Percentiles rank a stretch among this genome's conserved stretches.
Conservation (phyloP, 495 filamentous ascomycete species). For the Hypoxylon lienhwacheense region DNA sequence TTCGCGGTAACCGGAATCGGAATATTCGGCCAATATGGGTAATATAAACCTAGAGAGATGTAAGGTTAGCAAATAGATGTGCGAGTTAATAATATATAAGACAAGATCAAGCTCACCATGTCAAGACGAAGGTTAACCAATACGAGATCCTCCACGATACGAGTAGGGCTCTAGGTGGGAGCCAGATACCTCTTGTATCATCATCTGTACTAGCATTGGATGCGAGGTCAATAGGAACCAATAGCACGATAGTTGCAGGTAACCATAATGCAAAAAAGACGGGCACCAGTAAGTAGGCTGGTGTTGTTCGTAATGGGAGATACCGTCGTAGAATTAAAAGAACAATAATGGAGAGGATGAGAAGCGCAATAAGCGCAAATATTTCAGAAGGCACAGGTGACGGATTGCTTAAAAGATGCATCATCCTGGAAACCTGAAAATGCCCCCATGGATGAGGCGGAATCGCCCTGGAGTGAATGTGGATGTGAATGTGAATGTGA, state of each 20-base stretch:
- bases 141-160: slow-evolving; percentile 92
- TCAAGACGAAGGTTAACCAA: slow-evolving; percentile 93
- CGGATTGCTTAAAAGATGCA: slow-evolving; percentile 35
- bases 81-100: not conserved
- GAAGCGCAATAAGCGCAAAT: slow-evolving; percentile 70
- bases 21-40: slow-evolving; percentile 88
- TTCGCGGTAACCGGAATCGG: slow-evolving; percentile 89
- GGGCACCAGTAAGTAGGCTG: slow-evolving; percentile 85
- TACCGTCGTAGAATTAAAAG: slow-evolving; percentile 85
- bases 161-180: slow-evolving; percentile 68
- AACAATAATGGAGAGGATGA: slow-evolving; percentile 72
- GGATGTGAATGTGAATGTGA: slow-evolving; percentile 14
- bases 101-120: slow-evolving; percentile 62
- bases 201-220: slow-evolving; percentile 75
- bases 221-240: slow-evolving; percentile 95
- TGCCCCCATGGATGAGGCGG: slow-evolving; percentile 11
- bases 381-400: slow-evolving; percentile 66
- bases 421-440: slow-evolving; percentile 36
- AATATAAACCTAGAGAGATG: slow-evolving; percentile 71
- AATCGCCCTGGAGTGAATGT: slow-evolving; percentile 11
- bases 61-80: slow-evolving; percentile 11
- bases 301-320: slow-evolving; percentile 85
- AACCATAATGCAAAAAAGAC: slow-evolving; percentile 92
- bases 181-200: slow-evolving; percentile 63
- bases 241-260: slow-evolving; percentile 87